A percentile compares a stretch with the other conserved stretches of the same genome.
Conservation (phyloP, 805 yeast genomes). For the Nakazawaea ambrosiae region DNA sequence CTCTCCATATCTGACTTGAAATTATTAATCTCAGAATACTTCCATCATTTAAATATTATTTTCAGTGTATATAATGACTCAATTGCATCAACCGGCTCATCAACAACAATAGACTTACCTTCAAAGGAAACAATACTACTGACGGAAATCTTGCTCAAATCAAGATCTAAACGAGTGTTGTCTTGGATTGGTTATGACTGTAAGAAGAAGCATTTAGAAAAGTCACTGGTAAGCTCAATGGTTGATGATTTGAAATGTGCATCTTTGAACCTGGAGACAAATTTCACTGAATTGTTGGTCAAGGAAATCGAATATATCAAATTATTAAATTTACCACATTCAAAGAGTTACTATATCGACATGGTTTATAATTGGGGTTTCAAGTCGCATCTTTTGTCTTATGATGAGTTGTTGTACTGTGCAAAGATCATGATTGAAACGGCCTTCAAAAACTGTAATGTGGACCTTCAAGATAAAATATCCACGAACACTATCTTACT, state of each 20-base stretch:
- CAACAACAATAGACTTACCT: too few species aligned
- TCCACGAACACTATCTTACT: slow-evolving; percentile 41
- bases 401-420: slow-evolving; percentile 61
- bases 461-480: not conserved
- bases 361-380: slow-evolving; percentile 60
- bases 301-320: slow-evolving; percentile 21
- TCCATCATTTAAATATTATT: slow-evolving; percentile 8
- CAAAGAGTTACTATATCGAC: slow-evolving; percentile 22
- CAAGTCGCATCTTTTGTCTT: slow-evolving; percentile 56
- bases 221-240: slow-evolving; percentile 28
- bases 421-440: slow-evolving; percentile 47
- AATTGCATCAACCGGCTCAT: not conserved
- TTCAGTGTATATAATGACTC: not conserved
- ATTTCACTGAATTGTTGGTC: slow-evolving; percentile 16
- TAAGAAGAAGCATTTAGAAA: slow-evolving; percentile 12
- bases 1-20: not conserved
- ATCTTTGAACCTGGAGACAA: slow-evolving; percentile 11
- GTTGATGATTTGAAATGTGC: slow-evolving; percentile 18
- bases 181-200: slow-evolving; percentile 34
- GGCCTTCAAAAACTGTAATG: slow-evolving; percentile 24
- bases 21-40: not conserved
- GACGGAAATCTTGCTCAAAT: slow-evolving; percentile 13
- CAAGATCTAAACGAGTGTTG: slow-evolving; percentile 29
- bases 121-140: too few species aligned
- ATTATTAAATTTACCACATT: slow-evolving; percentile 18